Evolutionary conservation across 1,284 basidiomycete species (phyloP).

Genomic region (Neolentinus lepideus): DNA sequence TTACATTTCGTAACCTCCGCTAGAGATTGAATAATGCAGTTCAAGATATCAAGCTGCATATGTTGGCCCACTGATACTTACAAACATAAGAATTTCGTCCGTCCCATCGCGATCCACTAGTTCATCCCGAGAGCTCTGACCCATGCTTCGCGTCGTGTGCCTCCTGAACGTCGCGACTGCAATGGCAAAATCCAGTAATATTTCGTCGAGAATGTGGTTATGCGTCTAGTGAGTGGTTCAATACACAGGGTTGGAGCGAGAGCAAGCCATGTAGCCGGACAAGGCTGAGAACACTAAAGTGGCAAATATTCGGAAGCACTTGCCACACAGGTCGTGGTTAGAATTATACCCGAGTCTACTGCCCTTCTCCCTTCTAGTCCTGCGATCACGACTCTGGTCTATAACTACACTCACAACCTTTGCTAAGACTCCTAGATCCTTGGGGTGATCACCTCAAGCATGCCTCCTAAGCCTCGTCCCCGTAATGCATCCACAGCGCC

Average conservation of each 20-base stretch:
- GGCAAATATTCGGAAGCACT: not conserved
- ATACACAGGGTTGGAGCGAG: not conserved
- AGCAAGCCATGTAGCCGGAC: not conserved
- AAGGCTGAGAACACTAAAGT: not conserved
- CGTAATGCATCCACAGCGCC: slow-evolving; percentile 2
- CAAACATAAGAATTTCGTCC: not conserved
- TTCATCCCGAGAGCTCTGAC: not conserved
- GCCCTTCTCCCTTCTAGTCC: too few relatives aligned
- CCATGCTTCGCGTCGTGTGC: not conserved
- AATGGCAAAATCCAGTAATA: too few relatives aligned
- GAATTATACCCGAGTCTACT: too few relatives aligned
- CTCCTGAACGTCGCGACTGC: too few relatives aligned
- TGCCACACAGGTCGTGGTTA: not conserved
- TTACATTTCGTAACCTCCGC: slow-evolving; percentile 70
- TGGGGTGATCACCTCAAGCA: slow-evolving; percentile 3
- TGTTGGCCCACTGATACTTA: slow-evolving; percentile 1
- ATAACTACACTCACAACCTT: not conserved
- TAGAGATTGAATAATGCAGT: slow-evolving; percentile 22
- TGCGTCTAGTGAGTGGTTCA: too few relatives aligned
- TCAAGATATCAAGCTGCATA: not conserved
- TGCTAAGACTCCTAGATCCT: not conserved
- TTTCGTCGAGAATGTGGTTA: too few relatives aligned
- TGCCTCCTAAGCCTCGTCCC: slow-evolving; percentile 22
- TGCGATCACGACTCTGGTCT: too few relatives aligned
- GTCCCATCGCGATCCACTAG: not conserved